Evolutionary conservation across 73 alveolate genomes (phyloP), one percentile per base, ranked within the genome.

Genomic region (Tetrahymena elliotti): DNA sequence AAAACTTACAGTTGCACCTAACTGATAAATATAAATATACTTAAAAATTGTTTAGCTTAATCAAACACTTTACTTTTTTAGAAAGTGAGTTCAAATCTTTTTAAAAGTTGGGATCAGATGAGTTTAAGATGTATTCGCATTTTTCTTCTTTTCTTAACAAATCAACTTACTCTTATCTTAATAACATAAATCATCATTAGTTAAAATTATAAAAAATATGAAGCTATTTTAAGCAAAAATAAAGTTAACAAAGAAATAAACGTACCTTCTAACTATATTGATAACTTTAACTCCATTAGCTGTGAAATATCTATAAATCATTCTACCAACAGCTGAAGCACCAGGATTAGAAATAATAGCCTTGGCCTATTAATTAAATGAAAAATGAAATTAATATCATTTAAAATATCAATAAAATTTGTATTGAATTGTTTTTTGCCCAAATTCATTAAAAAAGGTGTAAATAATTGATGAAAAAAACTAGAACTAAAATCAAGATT

Each of bases 311-410:
- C 96, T 83, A 33, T 94, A 93, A 15, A 98, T 92, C 98, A 96
- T 95, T 95, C 96, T 98, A 27, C 99, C 98, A 31, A 98, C 96
- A 37, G 98, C 97, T 20, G 98, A 94, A 10, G 97, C 95, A 31
- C 99, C 99, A 68, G 98, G 98, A 47, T 94, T 96, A 35, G 95
- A 96, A n/a, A 98, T 96, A 34, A 95, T 94, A 34, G 98, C 98
- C 53, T 94, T 41, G 7, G 95, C 93, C 88, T 68, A 27, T 68
- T 1, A 22, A 22, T 18, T 68, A 6, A 27, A 1, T 6, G 11
- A 68, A 10, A 10, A 15, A 53, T 53, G 20, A 4, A 27, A 0
- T 27, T 68, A 68, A 27, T 6, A 18, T 68, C n/a, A 3, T 68
- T 0, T 1, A 8, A 24, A 10, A 18, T 68, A 16, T 18, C 1